A percentile compares a stretch with the other conserved stretches of the same genome.
Evolutionary conservation across 176 grass and related monocot genomes (phyloP).

Genomic region (Elymus sibiricus): DNA sequence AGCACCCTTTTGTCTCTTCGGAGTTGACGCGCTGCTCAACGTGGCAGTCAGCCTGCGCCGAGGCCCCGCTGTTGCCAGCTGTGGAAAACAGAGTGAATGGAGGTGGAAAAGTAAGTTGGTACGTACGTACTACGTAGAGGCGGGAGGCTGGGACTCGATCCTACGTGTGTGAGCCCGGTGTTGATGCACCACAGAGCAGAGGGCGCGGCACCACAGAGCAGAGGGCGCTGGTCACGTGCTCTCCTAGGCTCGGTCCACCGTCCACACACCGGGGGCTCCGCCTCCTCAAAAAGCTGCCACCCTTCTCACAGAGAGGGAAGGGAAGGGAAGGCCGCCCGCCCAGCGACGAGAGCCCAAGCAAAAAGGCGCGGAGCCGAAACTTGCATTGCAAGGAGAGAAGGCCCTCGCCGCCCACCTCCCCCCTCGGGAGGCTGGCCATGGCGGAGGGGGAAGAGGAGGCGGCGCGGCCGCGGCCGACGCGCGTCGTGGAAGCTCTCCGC

Average conservation of each 20-base stretch:
- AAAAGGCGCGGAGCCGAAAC: constrained; percentile 9
- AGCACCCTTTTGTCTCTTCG: no score
- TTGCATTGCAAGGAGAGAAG: constrained; percentile 23
- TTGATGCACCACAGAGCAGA: background rate
- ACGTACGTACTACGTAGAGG: no score
- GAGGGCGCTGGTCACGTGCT: background rate
- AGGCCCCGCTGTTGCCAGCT: no score
- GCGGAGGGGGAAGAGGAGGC: background rate
- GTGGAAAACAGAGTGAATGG: no score
- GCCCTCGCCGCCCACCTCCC: background rate
- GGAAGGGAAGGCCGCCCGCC: no score
- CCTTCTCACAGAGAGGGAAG: background rate
- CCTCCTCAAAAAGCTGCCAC: constrained; percentile 21
- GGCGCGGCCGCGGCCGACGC: constrained; percentile 19
- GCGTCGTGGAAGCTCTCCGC: constrained; percentile 64
- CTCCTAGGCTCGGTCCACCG: background rate
- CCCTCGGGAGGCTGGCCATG: background rate
- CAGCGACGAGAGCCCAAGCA: background rate
- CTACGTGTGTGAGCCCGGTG: background rate
- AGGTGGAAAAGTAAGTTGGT: background rate
- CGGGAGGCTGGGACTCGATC: background rate
- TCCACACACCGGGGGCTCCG: background rate
- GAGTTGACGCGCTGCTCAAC: no score
- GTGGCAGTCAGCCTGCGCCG: no score
- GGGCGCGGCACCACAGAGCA: background rate